These are phyloP conservation scores for Patellifolia procumbens DNA, from an alignment of 179 eudicot species.

Conservation along the genomic window DNA sequence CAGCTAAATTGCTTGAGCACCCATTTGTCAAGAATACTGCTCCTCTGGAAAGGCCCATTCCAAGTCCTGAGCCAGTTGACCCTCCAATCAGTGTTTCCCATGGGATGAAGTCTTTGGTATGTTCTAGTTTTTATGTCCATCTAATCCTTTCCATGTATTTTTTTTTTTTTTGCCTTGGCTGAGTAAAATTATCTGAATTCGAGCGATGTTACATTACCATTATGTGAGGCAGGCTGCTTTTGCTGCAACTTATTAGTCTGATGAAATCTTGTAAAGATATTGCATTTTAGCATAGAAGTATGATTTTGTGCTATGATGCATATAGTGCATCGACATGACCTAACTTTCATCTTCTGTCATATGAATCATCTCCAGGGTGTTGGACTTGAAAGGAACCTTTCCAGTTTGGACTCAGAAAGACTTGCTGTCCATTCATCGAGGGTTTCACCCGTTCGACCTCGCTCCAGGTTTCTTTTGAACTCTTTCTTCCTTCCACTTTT, in stretches of 20 bases:
- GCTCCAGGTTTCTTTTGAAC: slow-evolving; percentile 54
- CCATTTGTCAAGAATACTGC: slow-evolving; percentile 72
- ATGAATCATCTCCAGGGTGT: slow-evolving; percentile 51
- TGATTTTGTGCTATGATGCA: neutral
- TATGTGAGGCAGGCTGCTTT: neutral
- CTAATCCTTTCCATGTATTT: neutral
- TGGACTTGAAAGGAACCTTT: slow-evolving; percentile 53
- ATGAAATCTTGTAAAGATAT: neutral
- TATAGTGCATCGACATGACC: neutral
- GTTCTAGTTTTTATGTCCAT: neutral
- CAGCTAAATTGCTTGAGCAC: slow-evolving; percentile 82
- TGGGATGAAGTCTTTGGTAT: slow-evolving; percentile 49
- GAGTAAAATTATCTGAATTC: neutral
- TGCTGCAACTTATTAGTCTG: neutral
- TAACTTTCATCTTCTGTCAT: slow-evolving; percentile 3
- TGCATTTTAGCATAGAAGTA: neutral
- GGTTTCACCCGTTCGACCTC: slow-evolving; percentile 58
- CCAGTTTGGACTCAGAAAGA: slow-evolving; percentile 56
- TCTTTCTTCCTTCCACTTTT: neutral
- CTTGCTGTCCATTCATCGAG: slow-evolving; percentile 83
- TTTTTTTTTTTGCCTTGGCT: neutral
- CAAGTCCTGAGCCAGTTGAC: slow-evolving; percentile 50
- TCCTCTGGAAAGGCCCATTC: slow-evolving; percentile 59
- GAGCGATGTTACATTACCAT: neutral
- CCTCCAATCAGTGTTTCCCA: slow-evolving; percentile 40